Conservation (phyloP, 352 stramenopile species). For the Phytopythium sindhum region DNA sequence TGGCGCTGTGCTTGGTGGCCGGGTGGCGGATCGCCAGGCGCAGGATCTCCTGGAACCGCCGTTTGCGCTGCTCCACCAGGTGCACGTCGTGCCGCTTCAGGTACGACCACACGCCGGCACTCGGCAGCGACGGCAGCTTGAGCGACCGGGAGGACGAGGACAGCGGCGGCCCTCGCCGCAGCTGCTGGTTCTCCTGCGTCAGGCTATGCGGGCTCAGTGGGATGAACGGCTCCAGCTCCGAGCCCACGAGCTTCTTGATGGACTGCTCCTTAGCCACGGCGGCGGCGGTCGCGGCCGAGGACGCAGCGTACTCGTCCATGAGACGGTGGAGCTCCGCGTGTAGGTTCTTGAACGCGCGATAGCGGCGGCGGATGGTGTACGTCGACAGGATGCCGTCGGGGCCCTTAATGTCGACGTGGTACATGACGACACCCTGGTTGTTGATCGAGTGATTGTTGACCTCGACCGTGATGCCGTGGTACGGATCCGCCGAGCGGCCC, state of each 20-base stretch:
- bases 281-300: slow-evolving; percentile 18
- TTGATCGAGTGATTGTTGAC: slow-evolving; percentile 73
- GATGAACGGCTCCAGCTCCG: slow-evolving; percentile 29
- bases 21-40: slow-evolving; percentile 73
- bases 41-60: slow-evolving; percentile 81
- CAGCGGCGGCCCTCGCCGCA: slow-evolving; percentile 18
- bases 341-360: slow-evolving; percentile 77
- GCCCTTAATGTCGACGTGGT: slow-evolving; percentile 85
- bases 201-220: slow-evolving; percentile 41
- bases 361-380: slow-evolving; percentile 83
- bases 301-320: slow-evolving; percentile 47
- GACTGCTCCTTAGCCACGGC: slow-evolving; percentile 11
- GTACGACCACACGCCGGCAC: slow-evolving; percentile 76
- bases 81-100: slow-evolving; percentile 78
- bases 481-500: slow-evolving; percentile 41
- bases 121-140: slow-evolving; percentile 60
- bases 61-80: slow-evolving; percentile 78
- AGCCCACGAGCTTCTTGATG: slow-evolving; percentile 6
- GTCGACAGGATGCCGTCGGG: slow-evolving; percentile 70
- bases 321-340: slow-evolving; percentile 62
- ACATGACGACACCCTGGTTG: slow-evolving; percentile 82
- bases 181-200: slow-evolving; percentile 18
- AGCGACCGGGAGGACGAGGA: slow-evolving; percentile 45
- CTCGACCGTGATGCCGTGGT: slow-evolving; percentile 65
- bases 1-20: slow-evolving; percentile 53